These are phyloP conservation scores for Medicago truncatula DNA, from an alignment of 306 rosid species.

Conservation along the genomic window DNA sequence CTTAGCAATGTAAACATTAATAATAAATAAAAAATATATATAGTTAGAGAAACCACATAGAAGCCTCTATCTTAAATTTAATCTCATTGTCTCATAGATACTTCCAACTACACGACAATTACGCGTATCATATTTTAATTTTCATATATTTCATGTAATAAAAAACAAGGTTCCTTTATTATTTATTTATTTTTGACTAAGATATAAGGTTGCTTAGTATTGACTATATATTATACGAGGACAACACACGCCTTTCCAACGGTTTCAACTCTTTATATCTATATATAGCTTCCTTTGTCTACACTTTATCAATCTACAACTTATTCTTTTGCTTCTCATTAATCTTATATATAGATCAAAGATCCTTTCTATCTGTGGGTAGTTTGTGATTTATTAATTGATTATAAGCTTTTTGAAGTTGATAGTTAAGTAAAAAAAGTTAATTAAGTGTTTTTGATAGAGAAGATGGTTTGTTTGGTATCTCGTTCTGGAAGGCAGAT, in stretches of 20 bases:
- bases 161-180: background rate
- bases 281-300: background rate
- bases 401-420: no score
- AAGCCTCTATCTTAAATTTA: background rate
- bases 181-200: no score
- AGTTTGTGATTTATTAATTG: background rate
- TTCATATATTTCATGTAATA: background rate
- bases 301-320: background rate
- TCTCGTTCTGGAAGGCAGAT: constrained; percentile 87
- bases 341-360: background rate
- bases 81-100: background rate
- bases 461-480: constrained; percentile 67
- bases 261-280: background rate
- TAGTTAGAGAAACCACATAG: background rate
- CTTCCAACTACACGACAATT: background rate
- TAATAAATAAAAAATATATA: no score
- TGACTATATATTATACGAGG: background rate
- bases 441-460: background rate
- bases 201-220: background rate
- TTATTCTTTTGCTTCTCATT: background rate
- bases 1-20: background rate
- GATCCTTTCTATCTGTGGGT: no score
- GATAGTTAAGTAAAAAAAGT: no score
- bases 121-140: background rate
- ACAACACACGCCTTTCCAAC: constrained; percentile 12